Base-by-base conservation (phyloP, 2,329 filamentous ascomycete species). In the Microsporum canis region DNA sequence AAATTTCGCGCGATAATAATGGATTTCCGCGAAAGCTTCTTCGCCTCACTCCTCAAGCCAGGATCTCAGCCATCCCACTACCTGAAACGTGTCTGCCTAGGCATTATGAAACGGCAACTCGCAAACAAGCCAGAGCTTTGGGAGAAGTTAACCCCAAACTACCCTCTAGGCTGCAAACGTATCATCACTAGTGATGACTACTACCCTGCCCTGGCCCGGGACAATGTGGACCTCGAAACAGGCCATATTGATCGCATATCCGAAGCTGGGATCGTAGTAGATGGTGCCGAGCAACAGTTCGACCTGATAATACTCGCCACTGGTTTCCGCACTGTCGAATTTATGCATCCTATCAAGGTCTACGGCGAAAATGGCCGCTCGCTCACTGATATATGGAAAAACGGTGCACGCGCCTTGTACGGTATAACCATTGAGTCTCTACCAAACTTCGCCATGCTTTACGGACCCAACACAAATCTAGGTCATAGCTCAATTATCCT, bases 261-360 rank as follows among this genome's bases (percentile, higher is more conserved):
- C 0, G 71, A 71, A 3, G 75, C 69, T 0, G 79, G 80, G 0
- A 77, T 85, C 57, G 71, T 77, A 29, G 75, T 81, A 0, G 74
- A 72, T 1, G 76, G 72, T 2, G 68, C 59, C 2, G 73, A 74
- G n/a, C 69, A 77, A 49, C 75, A 79, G 23, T 80, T 80, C 66
- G 82, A 85, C 66, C 69, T 84, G 17, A 75, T 85, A 12, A 72
- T 85, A 29, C 75, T 81, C 5, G 83, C 83, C 0, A 85, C 82
- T 0, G 83, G 83, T 0, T 85, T 85, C 73, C 75, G 78, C 29
- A 80, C 82, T 0, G 77, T 80, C 0, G 78, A 84, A 53, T 85
- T 85, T 70, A 77, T 85, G 74, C 76, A 80, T 65, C 81, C 82
- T 0, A 82, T 85, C 64, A 71, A 78, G 29, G 73, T 85, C 17